phyloP scores from a whole-genome alignment of 768 basidiomycete genomes.

The Cyclocybe cylindracea region DNA sequence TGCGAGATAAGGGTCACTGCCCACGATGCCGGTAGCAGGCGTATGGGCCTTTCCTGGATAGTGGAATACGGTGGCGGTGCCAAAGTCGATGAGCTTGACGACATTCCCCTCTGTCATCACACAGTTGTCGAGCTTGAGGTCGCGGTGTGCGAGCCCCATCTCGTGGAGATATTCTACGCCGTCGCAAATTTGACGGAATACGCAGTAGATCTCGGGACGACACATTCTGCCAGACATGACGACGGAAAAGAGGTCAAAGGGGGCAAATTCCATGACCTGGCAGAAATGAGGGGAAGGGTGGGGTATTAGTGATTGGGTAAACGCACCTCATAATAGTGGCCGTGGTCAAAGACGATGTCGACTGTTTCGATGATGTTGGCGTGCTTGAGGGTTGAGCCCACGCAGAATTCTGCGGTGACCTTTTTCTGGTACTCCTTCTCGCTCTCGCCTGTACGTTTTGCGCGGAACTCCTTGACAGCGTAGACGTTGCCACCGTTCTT shows the following conservation, averaged over 20 bases:
- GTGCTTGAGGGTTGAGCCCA: slow-evolving; percentile 92
- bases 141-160: slow-evolving; percentile 96
- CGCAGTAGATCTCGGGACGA: slow-evolving; percentile 97
- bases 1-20: slow-evolving; percentile 97
- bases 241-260: slow-evolving; percentile 96
- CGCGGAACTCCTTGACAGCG: slow-evolving; percentile 97
- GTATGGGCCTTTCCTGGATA: slow-evolving; percentile 89
- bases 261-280: slow-evolving; percentile 99
- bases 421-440: slow-evolving; percentile 99
- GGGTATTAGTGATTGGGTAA: slow-evolving; percentile 10
- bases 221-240: slow-evolving; percentile 99
- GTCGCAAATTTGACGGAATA: slow-evolving; percentile 97
- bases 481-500: slow-evolving; percentile 87
- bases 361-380: slow-evolving; percentile 97
- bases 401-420: slow-evolving; percentile 98
- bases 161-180: slow-evolving; percentile 98
- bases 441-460: slow-evolving; percentile 83
- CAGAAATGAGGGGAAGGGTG: slow-evolving; percentile 10
- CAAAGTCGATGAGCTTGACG: slow-evolving; percentile 99
- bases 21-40: slow-evolving; percentile 89
- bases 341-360: slow-evolving; percentile 96
- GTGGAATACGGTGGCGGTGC: slow-evolving; percentile 99
- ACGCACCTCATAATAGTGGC: slow-evolving; percentile 96
- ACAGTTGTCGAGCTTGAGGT: slow-evolving; percentile 99
- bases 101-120: slow-evolving; percentile 96